Evolutionary conservation across 768 basidiomycete genomes (phyloP).

Genomic region (Leccinum longicurvipes): DNA sequence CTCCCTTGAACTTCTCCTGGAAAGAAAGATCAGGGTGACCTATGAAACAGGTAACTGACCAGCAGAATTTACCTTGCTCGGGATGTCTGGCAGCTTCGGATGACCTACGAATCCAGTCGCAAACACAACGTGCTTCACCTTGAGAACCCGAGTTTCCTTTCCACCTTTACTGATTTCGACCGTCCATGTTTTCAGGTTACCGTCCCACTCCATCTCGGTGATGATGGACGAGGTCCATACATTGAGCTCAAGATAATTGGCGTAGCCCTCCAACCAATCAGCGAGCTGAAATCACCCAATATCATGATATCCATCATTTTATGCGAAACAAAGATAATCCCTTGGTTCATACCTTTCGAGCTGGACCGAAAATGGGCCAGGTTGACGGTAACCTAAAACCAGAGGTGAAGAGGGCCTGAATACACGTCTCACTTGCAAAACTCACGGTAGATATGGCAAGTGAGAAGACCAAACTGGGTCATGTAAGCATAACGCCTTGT

Average conservation of each 20-base stretch:
- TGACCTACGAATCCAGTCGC: slow-evolving; percentile 50
- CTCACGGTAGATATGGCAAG: slow-evolving; percentile 52
- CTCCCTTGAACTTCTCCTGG: slow-evolving; percentile 52
- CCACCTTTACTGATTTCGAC: slow-evolving; percentile 37
- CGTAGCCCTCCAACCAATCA: slow-evolving; percentile 65
- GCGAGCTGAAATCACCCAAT: slow-evolving; percentile 41
- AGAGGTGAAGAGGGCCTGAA: background rate
- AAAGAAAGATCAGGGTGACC: background rate
- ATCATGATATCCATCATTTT: background rate
- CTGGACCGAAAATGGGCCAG: slow-evolving; percentile 53
- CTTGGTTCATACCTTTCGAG: slow-evolving; percentile 38
- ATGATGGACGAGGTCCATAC: slow-evolving; percentile 56
- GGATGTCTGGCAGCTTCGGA: slow-evolving; percentile 43
- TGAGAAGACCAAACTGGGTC: slow-evolving; percentile 53
- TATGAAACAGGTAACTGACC: background rate
- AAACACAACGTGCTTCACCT: slow-evolving; percentile 53
- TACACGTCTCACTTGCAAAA: background rate
- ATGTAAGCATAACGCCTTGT: slow-evolving; percentile 55
- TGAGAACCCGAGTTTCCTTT: slow-evolving; percentile 33
- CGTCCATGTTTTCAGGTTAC: slow-evolving; percentile 41
- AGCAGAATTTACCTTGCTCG: slow-evolving; percentile 34
- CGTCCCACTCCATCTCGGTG: slow-evolving; percentile 36
- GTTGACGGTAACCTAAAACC: slow-evolving; percentile 47
- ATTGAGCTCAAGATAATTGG: slow-evolving; percentile 54
- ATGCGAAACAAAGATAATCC: background rate